phyloP scores from a whole-genome alignment of 805 yeast species.

The Suhomyces vadensis region DNA sequence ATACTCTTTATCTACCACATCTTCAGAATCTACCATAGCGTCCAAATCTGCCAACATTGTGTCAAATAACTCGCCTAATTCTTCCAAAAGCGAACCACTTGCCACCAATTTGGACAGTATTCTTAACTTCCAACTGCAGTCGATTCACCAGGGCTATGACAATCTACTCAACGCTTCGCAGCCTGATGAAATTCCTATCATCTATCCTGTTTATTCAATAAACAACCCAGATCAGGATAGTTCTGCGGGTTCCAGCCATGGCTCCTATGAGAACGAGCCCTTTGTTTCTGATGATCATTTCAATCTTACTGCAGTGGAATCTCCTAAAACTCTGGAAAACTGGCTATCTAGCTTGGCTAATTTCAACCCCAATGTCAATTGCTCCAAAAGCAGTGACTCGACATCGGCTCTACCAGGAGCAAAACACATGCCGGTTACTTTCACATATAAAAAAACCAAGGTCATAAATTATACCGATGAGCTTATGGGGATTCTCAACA shows the following conservation, averaged over 20 bases:
- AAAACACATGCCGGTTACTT: background rate
- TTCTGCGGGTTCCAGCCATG: background rate
- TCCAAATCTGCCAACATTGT: too few relatives aligned
- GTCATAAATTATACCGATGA: background rate
- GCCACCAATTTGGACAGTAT: background rate
- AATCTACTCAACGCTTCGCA: constrained; percentile 27
- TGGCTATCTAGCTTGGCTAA: background rate
- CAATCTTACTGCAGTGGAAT: background rate
- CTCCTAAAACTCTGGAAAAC: background rate
- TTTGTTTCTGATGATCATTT: background rate
- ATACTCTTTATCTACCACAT: too few relatives aligned
- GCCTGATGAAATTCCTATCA: constrained; percentile 29
- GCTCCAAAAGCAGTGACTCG: background rate
- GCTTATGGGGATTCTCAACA: background rate
- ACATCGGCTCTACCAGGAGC: background rate
- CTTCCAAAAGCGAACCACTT: background rate
- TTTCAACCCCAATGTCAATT: background rate
- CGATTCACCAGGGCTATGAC: constrained; percentile 31
- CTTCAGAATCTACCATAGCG: too few relatives aligned
- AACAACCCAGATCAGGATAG: constrained; percentile 3
- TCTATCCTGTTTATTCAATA: constrained; percentile 39
- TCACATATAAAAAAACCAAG: background rate
- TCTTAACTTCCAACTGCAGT: constrained; percentile 8
- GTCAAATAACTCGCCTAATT: too few relatives aligned
- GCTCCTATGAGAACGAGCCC: background rate